These are phyloP conservation scores for Rhododendron williamsianum DNA, from an alignment of 148 eudicot species.

Conservation along the genomic window DNA sequence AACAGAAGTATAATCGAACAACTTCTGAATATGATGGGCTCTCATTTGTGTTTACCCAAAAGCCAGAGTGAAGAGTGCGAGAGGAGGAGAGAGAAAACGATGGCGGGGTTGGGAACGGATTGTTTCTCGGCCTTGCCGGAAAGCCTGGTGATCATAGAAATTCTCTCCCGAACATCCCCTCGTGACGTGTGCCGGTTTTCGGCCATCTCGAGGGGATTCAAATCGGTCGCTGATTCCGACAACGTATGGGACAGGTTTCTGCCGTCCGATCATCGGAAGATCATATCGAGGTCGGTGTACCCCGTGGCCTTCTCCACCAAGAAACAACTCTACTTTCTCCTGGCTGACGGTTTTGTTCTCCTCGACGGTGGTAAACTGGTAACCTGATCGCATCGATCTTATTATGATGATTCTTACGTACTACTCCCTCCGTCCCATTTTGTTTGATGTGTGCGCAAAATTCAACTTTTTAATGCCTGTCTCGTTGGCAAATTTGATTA, in stretches of 20 bases:
- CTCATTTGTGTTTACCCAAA: background rate
- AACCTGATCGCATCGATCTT: background rate
- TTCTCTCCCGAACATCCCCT: conserved; percentile 18
- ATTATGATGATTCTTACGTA: background rate
- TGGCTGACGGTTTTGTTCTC: conserved; percentile 24
- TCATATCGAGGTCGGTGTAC: conserved; percentile 23
- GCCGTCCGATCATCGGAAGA: conserved; percentile 26
- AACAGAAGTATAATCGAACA: background rate
- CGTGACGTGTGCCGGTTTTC: conserved; percentile 23
- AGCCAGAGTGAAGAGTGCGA: background rate
- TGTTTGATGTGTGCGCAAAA: too few species aligned
- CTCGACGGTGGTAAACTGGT: conserved; percentile 7
- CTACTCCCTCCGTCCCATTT: too few species aligned
- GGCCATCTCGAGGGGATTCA: conserved; percentile 12
- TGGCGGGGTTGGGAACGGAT: background rate
- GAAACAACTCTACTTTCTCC: conserved; percentile 38
- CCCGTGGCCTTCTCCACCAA: conserved; percentile 11
- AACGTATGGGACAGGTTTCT: conserved; percentile 33
- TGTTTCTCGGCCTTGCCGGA: background rate
- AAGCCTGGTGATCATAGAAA: background rate
- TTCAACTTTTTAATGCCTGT: too few species aligned
- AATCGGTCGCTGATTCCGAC: conserved; percentile 18
- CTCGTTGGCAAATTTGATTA: too few species aligned
- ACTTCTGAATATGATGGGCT: background rate
- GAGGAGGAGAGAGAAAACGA: background rate